Conservation (phyloP, 176 grass and related monocot species). For the Microstegium vimineum region DNA sequence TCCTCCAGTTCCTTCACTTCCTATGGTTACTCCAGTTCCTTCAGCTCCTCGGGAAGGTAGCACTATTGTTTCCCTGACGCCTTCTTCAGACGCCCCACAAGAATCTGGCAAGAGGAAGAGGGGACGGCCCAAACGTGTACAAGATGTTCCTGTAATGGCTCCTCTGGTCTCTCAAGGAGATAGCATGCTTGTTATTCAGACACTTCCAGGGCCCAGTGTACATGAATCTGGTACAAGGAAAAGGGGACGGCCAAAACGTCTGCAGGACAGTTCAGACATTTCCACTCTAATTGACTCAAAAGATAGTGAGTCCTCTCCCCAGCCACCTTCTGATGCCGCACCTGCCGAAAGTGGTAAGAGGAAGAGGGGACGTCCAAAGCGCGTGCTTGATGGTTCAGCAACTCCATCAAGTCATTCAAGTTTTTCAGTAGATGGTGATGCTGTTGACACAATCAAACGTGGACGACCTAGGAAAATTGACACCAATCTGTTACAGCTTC, state of each 20-base stretch:
- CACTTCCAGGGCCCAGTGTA: conserved; percentile 16
- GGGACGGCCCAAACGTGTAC: conserved; percentile 28
- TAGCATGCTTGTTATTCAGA: conserved; percentile 16
- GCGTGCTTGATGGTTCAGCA: background rate
- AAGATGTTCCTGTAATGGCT: conserved; percentile 15
- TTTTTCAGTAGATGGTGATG: conserved; percentile 21
- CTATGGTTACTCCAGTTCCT: background rate
- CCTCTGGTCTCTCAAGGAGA: conserved; percentile 9
- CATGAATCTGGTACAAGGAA: conserved; percentile 31
- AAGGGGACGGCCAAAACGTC: conserved; percentile 32
- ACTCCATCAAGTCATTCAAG: conserved; percentile 31
- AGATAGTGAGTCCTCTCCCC: conserved; percentile 1
- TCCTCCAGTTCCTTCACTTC: background rate
- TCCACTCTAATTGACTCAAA: conserved; percentile 25
- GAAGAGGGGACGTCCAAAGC: conserved; percentile 41
- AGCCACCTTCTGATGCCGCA: conserved; percentile 6
- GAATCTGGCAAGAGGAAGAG: conserved; percentile 43
- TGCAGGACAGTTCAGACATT: conserved; percentile 21
- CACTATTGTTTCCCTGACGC: conserved; percentile 13
- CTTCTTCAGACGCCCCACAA: conserved; percentile 19
- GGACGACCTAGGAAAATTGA: conserved; percentile 41
- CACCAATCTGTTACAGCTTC: conserved; percentile 30
- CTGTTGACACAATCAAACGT: conserved; percentile 15
- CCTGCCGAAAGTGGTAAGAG: conserved; percentile 28
- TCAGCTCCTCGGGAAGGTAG: conserved; percentile 19